Base-by-base conservation (phyloP, 2,329 filamentous ascomycete genomes). In the Bertia moriformis region DNA sequence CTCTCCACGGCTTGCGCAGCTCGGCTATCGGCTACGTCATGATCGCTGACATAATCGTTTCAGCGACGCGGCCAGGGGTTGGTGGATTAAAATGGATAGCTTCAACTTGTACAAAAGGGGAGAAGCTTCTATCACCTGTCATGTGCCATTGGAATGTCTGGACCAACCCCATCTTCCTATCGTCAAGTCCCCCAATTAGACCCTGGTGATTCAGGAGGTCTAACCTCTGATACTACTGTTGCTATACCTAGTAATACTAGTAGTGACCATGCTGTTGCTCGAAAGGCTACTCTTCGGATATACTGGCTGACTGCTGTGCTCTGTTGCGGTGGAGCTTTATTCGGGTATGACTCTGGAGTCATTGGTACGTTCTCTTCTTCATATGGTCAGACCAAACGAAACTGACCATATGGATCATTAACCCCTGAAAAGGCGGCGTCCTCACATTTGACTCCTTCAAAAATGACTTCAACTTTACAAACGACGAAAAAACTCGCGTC, bases 361-460 rank as follows among this genome's bases (percentile, higher is more conserved):
- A 35, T 35, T 35, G 32, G 32, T 35, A 14, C 10, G 32, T 17
- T 18, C 32, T 35, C 10, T 14, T n/a, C n/a, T 10, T 29, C 24
- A 29, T 29, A 10, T 29, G n/a, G 10, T n/a, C 24, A n/a, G 10
- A 29, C 10, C 24, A 10, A 29, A 10, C 10, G 24, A 29, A n/a
- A 29, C 24, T 29, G 24, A 29, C n/a, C 10, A 29, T 29, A 10
- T n/a, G n/a, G n/a, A n/a, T n/a, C n/a, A n/a, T n/a, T n/a, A n/a
- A n/a, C 22, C 7, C 22, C n/a, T n/a, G 22, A 10, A 35, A 7
- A 35, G 63, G 63, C 7, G 59, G 60, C 4, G 54, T 63, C 36
- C 46, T 63, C 30, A 58, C 57, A 4, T 50, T 63, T 5, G 38
- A 49, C 22, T 55, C 55, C 17, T 63, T 63, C 45, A 55, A 58